Evolutionary conservation across 2,329 filamentous ascomycete genomes (phyloP).

Genomic region (Diplodia intermedia): DNA sequence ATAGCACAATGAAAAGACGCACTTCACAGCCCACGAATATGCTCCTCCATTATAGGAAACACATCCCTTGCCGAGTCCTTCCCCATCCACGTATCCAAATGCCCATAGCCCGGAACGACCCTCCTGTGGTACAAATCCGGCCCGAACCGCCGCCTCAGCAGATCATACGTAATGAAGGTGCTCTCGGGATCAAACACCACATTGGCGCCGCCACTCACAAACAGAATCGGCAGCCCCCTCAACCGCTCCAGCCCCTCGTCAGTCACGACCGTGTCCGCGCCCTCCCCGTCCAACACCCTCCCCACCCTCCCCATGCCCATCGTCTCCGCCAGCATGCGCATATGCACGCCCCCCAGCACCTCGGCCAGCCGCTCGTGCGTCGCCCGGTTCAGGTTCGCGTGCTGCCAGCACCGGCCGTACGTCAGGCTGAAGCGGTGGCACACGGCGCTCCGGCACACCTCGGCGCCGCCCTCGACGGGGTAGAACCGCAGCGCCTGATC

Average conservation of each 20-base stretch:
- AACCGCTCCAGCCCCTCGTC: slow-evolving; percentile 34
- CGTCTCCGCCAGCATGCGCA: slow-evolving; percentile 63
- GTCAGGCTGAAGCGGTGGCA: slow-evolving; percentile 68
- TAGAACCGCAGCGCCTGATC: slow-evolving; percentile 63
- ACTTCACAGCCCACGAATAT: not conserved
- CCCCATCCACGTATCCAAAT: slow-evolving; percentile 31
- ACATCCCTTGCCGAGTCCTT: slow-evolving; percentile 14
- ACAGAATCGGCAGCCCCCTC: slow-evolving; percentile 34
- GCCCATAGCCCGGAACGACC: slow-evolving; percentile 54
- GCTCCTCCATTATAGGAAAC: slow-evolving; percentile 11
- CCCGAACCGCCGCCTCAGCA: slow-evolving; percentile 61
- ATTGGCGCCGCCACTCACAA: slow-evolving; percentile 47
- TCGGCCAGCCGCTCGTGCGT: slow-evolving; percentile 68
- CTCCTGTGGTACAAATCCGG: slow-evolving; percentile 57
- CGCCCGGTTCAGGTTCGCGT: slow-evolving; percentile 69
- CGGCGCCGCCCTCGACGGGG: slow-evolving; percentile 57
- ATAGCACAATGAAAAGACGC: too few relatives aligned
- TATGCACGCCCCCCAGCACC: slow-evolving; percentile 69
- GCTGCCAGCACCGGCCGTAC: slow-evolving; percentile 69
- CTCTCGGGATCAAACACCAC: slow-evolving; percentile 62
- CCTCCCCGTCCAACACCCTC: slow-evolving; percentile 21
- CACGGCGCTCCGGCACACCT: slow-evolving; percentile 67
- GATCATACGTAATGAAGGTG: slow-evolving; percentile 62
- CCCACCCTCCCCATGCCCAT: slow-evolving; percentile 59
- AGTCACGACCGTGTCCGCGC: slow-evolving; percentile 31